Evolutionary conservation across 2,329 filamentous ascomycete genomes (phyloP), one percentile per base, ranked within the genome.

Genomic region (Ophiostoma sp.): DNA sequence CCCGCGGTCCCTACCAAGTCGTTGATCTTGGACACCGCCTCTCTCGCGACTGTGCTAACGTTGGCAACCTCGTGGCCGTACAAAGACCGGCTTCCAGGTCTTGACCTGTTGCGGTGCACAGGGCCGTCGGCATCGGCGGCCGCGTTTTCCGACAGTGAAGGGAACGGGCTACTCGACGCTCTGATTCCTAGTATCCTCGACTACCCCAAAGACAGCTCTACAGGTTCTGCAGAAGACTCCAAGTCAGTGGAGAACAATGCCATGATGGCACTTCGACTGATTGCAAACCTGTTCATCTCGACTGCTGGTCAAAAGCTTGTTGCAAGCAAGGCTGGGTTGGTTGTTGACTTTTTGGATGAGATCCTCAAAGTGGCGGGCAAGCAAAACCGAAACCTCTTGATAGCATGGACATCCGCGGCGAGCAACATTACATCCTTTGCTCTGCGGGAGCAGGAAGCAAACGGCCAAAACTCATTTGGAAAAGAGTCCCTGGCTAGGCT

Each of bases 31-130:
- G 83, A 55, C 79, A 77, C 6, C 77, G 83, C 6, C 75, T 80
- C 18, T 0, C 77, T 94, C 3, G 81, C 87, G 36, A 79, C 92
- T 0, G 81, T 93, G 5, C 79, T 92, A 69, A 91, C 88, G 74
- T 84, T 96, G 67, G 85, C 88, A 18, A 92, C 90, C 0, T 78
- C 82, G 44, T 99, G 95, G 95, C 90, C 93, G 2, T 87, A 89
- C 67, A 82, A 87, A 12, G 90, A 92, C 72, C 89, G 93, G 63
- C 83, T 99, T 0, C 91, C 95, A 0, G 91, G 88, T 12, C 84
- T 99, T 0, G 95, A 98, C 76, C 82, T 98, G 1, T 83, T 98
- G 5, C 91, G 95, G n/a, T 87, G 96, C 65, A 82, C 95, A 41
- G 89, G 91, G 1, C 87, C 88, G 0, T 87, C 86, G 5, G 85